A percentile compares a stretch with the other conserved stretches of the same genome.
Evolutionary conservation across 2,329 filamentous ascomycete species (phyloP).

Genomic region (Curvularia eragrostidis): DNA sequence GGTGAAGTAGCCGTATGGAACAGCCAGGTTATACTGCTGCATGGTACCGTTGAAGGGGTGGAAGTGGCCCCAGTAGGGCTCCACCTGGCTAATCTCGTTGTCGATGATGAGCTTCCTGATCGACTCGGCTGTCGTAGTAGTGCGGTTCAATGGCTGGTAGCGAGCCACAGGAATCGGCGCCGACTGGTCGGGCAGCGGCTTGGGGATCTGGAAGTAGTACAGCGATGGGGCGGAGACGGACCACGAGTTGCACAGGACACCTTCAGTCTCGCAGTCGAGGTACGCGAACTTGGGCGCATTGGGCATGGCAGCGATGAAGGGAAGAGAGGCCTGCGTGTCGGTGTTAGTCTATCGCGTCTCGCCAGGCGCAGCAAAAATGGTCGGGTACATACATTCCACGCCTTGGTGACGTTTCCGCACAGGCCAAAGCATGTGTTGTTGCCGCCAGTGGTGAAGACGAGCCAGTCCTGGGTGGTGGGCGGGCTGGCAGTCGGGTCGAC

Average conservation of each 20-base stretch:
- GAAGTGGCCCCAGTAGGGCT: constrained; percentile 69
- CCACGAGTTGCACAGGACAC: constrained; percentile 78
- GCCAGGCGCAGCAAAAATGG: neutral
- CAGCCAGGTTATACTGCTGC: constrained; percentile 66
- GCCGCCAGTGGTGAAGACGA: constrained; percentile 74
- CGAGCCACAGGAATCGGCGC: constrained; percentile 70
- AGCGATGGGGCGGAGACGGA: constrained; percentile 68
- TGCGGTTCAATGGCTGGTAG: constrained; percentile 72
- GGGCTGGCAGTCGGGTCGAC: constrained; percentile 63
- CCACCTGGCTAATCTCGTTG: constrained; percentile 60
- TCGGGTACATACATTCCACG: constrained; percentile 58
- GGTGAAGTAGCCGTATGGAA: constrained; percentile 71
- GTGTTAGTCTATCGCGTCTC: constrained; percentile 11
- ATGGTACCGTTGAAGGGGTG: constrained; percentile 77
- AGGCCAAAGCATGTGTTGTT: constrained; percentile 80
- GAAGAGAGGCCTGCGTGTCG: constrained; percentile 62
- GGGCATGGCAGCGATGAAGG: constrained; percentile 66
- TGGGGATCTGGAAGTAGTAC: constrained; percentile 69
- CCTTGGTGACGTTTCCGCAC: constrained; percentile 69
- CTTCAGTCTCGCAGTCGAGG: constrained; percentile 77
- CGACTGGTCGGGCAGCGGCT: constrained; percentile 66
- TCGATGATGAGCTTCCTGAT: constrained; percentile 68
- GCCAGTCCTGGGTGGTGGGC: constrained; percentile 74
- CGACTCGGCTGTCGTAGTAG: constrained; percentile 69
- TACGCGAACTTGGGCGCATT: constrained; percentile 71